Base-by-base conservation (phyloP, 2,329 filamentous ascomycete species). In the Neophaeococcomyces mojaviensis region DNA sequence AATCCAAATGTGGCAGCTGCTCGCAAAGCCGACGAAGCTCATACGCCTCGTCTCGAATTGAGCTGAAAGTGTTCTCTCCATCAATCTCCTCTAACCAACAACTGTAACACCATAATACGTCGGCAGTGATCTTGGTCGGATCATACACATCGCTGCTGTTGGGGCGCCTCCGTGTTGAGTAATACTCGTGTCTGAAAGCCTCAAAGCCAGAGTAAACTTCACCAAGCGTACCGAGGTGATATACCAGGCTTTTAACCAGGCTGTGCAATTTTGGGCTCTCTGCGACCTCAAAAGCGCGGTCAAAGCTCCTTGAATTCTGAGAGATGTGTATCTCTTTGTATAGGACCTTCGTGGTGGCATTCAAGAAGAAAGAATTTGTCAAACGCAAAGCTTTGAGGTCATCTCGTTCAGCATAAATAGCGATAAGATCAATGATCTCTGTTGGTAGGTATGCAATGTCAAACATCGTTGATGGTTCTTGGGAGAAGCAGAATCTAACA, bases 1-100 rank as follows among this genome's bases (percentile, higher is more conserved):
- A 19, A 34, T 46, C 43, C 26, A 46, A 20, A 15, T 46, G 13
- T 13, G 28, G 16, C 16, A 46, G 32, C 7, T 7, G 10, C n/a
- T 22, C 18, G 30, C 32, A 38, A 6, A 46, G 36, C 12, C 12
- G 24, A 8, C 18, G 3, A 16, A 46, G 36, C 18, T 46, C 43
- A 6, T 39, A 34, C 13, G 19, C 18, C 28, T 46, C 43, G n/a
- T 32, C 19, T n/a, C 35, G 12, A 18, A 39, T 4, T 5, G 18
- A 24, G 6, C 10, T 16, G 28, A 46, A 46, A 7, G 15, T 34
- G 15, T 22, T 10, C 18, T 46, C 20, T 4, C 30, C 43, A 33
- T 32, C 24, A 8, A 39, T 38, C 24, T 46, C 43, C 20, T 46
- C 43, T 12, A 39, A 19, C 8, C n/a, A 46, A 16, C 43, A 46